phyloP scores from a whole-genome alignment of 306 rosid genomes.

The Betula pendula region DNA sequence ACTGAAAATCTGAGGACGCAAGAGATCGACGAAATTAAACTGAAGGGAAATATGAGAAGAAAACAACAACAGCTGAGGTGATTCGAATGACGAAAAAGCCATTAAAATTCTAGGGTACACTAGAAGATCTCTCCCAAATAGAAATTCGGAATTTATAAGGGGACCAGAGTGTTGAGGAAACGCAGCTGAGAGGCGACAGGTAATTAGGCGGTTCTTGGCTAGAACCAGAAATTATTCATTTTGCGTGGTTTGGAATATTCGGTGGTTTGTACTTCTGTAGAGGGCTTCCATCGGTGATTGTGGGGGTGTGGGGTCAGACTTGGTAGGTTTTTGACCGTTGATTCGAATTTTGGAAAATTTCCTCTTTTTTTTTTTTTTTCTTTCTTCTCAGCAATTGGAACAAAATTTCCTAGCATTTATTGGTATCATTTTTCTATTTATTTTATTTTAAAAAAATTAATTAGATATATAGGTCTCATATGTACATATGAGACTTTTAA shows the following conservation, averaged over 20 bases:
- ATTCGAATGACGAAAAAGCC: conserved; percentile 57
- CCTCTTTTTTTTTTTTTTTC: no score
- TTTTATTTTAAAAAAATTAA: no score
- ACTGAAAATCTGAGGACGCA: conserved; percentile 39
- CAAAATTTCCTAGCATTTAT: no score
- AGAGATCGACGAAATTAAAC: conserved; percentile 41
- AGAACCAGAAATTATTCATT: conserved; percentile 24
- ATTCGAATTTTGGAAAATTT: no score
- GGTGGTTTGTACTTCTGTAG: no score
- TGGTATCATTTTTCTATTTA: no score
- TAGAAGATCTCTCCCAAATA: background rate
- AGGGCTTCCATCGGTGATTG: no score
- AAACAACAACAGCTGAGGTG: conserved; percentile 19
- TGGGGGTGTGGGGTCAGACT: conserved; percentile 17
- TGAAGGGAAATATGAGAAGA: conserved; percentile 34
- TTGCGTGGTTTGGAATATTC: conserved; percentile 44
- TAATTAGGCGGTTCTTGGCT: background rate
- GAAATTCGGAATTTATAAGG: conserved; percentile 9
- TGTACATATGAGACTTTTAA: no score
- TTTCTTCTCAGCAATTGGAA: no score
- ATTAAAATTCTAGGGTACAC: conserved; percentile 39
- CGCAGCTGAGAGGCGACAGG: background rate
- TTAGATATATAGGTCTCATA: no score
- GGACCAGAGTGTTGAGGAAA: background rate
- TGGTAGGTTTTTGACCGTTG: conserved; percentile 18